Evolutionary conservation across 208 protist species (phyloP).

Genomic region (Crithidia thermophila): DNA sequence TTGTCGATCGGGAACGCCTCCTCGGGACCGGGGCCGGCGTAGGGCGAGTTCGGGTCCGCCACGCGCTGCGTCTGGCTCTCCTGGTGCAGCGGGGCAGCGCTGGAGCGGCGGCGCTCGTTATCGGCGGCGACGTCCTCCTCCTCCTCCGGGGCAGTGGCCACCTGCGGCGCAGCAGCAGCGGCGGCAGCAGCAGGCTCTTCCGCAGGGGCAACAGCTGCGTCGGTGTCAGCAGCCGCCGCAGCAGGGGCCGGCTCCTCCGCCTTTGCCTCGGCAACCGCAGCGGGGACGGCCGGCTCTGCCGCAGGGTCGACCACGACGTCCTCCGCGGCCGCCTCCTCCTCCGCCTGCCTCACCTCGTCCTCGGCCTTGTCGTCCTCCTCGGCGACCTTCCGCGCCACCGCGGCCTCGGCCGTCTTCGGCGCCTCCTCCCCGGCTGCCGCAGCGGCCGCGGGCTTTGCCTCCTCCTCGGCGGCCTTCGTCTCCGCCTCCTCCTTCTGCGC

Average conservation of each 20-base stretch:
- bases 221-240: neutral
- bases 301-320: conserved; percentile 1
- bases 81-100: conserved; percentile 9
- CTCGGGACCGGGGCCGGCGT: conserved; percentile 41
- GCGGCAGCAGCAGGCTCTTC: neutral
- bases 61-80: conserved; percentile 17
- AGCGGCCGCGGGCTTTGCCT: too few relatives aligned
- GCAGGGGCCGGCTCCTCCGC: neutral
- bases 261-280: neutral
- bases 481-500: conserved; percentile 4
- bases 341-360: too few relatives aligned
- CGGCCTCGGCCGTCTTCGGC: neutral
- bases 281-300: conserved; percentile 12
- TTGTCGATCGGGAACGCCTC: conserved; percentile 41
- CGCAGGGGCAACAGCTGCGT: neutral
- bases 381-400: neutral
- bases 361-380: conserved; percentile 1
- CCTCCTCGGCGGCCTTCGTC: conserved; percentile 2
- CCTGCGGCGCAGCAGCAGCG: neutral
- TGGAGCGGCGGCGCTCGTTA: neutral
- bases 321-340: neutral
- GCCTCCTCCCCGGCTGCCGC: too few relatives aligned
- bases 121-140: neutral
- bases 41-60: conserved; percentile 14
- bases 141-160: conserved; percentile 5